Conservation (phyloP, 2,329 filamentous ascomycete genomes). For the Aspergillus pseudotamarii region DNA sequence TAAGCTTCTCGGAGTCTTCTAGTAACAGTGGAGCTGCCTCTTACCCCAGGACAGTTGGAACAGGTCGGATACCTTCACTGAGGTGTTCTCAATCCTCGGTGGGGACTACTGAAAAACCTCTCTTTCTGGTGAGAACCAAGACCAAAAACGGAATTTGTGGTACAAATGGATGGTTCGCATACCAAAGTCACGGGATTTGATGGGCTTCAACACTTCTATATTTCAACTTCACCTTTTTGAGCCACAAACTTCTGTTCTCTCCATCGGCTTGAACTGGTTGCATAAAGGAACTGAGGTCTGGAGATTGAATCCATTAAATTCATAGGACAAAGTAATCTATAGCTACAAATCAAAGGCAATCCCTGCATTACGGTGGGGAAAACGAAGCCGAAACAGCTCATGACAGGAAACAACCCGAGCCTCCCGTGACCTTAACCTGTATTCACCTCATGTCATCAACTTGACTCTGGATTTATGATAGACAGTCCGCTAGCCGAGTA, state of each 20-base stretch:
- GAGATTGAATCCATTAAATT: neutral
- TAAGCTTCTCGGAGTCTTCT: neutral
- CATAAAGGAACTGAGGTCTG: too few species aligned
- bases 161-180: neutral
- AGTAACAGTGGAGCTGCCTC: neutral
- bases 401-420: slow-evolving; percentile 9
- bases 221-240: neutral
- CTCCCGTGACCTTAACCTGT: slow-evolving; percentile 22
- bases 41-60: neutral
- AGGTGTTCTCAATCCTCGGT: neutral
- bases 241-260: neutral
- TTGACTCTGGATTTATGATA: slow-evolving; percentile 9
- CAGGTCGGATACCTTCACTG: neutral
- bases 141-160: neutral
- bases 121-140: neutral
- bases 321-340: neutral
- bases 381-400: slow-evolving; percentile 5
- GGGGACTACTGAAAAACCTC: neutral
- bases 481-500: neutral
- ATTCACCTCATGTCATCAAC: slow-evolving; percentile 17
- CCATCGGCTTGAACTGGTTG: neutral
- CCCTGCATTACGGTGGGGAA: neutral
- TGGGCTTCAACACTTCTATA: neutral
- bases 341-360: neutral
- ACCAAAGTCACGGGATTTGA: slow-evolving; percentile 1